Base-by-base conservation (phyloP, 768 basidiomycete species). In the Fomitopsis serialis region DNA sequence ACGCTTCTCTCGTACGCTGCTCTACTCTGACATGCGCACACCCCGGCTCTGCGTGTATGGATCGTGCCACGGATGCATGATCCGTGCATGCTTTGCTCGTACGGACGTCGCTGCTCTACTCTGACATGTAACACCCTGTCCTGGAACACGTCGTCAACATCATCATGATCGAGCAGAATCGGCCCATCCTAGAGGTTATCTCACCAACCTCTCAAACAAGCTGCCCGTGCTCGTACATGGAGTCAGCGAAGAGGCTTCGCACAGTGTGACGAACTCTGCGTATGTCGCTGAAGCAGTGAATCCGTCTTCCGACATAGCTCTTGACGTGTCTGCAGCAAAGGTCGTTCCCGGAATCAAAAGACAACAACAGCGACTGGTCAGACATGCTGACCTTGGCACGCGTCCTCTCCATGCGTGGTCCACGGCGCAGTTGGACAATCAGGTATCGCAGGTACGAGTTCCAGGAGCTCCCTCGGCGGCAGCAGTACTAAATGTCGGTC, bases 141-240 rank as follows among this genome's bases (percentile, higher is more conserved):
- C 68, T 71, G 5, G 80, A 81, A 21, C 57, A 71, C 45, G 66
- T 80, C 51, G 82, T 90, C 45, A 54, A 67, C 29, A 72, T 80
- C 53, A 78, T n/a, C n/a, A n/a, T n/a, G n/a, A n/a, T 89, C 35
- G 87, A 89, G 59, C 58, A 59, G 2, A 64, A 85, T 59, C 80
- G 87, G 37, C 1, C 59, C 4, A 57, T 52, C 51, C 72, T 70
- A 9, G 62, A 58, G 58, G 8, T 4, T 40, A 40, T 40, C 19
- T 40, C 15, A 19, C 6, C 6, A 19, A 17, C 37, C 6, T 40
- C 4, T 8, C 37, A 17, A 15, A 19, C 37, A 40, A 40, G 19
- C 19, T 40, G 15, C 37, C 37, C 6, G 13, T 40, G 15, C 6
- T 40, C 7, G 37, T 40, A 7, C 15, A 15, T 17, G 37, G 37